phyloP scores from a whole-genome alignment of 805 yeast genomes.

The Lipomyces yamanashiensis region DNA sequence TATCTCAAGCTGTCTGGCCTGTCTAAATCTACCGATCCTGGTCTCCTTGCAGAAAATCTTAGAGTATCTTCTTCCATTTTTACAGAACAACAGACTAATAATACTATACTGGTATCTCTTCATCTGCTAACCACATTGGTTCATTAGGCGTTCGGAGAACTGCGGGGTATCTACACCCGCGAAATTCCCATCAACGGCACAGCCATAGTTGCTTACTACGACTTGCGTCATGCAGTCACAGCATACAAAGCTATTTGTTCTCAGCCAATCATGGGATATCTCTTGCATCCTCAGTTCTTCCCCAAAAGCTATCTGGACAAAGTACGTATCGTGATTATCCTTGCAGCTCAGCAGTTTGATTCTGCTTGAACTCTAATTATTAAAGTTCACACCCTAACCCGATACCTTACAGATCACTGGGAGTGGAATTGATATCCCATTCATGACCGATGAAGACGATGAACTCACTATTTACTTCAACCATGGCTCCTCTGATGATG shows the following conservation, averaged over 20 bases:
- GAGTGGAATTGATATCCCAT: constrained; percentile 34
- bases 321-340: constrained; percentile 1
- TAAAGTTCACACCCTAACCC: background rate
- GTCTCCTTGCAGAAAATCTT: constrained; percentile 19
- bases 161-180: constrained; percentile 38
- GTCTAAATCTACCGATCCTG: constrained; percentile 26
- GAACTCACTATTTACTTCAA: constrained; percentile 25
- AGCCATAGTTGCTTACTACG: constrained; percentile 38
- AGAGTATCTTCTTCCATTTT: constrained; percentile 15
- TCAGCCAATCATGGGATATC: constrained; percentile 36
- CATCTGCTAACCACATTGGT: no score
- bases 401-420: constrained; percentile 22
- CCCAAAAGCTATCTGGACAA: constrained; percentile 23
- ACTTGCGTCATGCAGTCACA: constrained; percentile 39
- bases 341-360: no score
- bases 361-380: no score
- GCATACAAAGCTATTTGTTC: constrained; percentile 38
- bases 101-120: background rate
- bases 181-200: constrained; percentile 37
- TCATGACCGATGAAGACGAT: constrained; percentile 31
- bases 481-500: constrained; percentile 16
- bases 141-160: constrained; percentile 36
- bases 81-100: background rate
- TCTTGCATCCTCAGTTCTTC: constrained; percentile 29
- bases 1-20: constrained; percentile 30